phyloP scores from a whole-genome alignment of 805 yeast species.

The Torulaspora delbrueckii region DNA sequence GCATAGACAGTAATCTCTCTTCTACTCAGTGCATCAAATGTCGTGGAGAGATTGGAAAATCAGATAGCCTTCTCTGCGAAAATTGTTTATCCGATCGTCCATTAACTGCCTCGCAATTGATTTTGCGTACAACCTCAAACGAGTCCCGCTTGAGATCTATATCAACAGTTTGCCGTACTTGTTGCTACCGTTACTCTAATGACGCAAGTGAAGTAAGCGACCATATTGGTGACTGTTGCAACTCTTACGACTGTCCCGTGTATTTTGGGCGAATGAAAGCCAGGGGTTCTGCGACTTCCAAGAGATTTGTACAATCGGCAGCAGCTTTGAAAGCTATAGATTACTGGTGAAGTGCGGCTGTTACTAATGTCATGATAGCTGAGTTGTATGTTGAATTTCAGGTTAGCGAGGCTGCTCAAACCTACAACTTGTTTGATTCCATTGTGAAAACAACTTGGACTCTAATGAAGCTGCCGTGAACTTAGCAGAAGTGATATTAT shows the following conservation, averaged over 20 bases:
- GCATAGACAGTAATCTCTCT: conserved; percentile 20
- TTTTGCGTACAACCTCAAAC: conserved; percentile 15
- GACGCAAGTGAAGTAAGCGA: conserved; percentile 30
- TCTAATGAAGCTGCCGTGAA: too few relatives aligned
- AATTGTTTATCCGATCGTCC: conserved; percentile 37
- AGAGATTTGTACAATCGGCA: conserved; percentile 8
- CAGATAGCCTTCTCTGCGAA: conserved; percentile 32
- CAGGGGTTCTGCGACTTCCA: conserved; percentile 26
- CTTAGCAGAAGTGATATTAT: too few relatives aligned
- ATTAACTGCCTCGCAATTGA: conserved; percentile 34
- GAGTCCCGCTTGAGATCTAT: conserved; percentile 33
- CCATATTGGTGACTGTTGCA: conserved; percentile 40
- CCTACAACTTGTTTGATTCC: too few relatives aligned
- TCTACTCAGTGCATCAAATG: conserved; percentile 33
- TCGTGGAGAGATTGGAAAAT: conserved; percentile 23
- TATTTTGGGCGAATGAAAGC: conserved; percentile 52
- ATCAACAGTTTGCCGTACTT: conserved; percentile 36
- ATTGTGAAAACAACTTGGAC: too few relatives aligned
- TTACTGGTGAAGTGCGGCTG: conserved; percentile 17
- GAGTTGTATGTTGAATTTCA: too few relatives aligned
- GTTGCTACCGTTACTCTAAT: conserved; percentile 30
- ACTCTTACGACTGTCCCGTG: conserved; percentile 60
- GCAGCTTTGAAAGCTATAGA: conserved; percentile 17
- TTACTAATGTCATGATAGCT: background rate
- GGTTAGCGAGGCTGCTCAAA: too few relatives aligned